Evolutionary conservation across 495 filamentous ascomycete genomes (phyloP).

Genomic region (Annulohypoxylon stygium): DNA sequence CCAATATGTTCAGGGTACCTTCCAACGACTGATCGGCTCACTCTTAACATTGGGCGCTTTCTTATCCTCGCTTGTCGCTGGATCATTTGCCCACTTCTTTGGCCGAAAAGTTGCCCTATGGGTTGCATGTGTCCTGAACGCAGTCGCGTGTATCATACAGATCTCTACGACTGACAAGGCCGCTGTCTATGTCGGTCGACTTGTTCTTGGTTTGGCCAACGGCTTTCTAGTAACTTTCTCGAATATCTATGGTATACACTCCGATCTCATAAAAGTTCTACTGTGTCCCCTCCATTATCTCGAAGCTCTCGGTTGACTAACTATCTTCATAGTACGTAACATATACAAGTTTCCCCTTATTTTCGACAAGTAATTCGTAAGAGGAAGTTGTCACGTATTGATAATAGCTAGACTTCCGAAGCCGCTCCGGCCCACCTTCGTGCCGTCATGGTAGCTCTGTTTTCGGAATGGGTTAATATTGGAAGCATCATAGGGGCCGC

Average conservation of each 20-base stretch:
- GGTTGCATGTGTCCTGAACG: slow-evolving; percentile 60
- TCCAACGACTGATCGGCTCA: slow-evolving; percentile 59
- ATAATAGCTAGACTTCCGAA: slow-evolving; percentile 47
- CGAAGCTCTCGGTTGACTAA: slow-evolving; percentile 10
- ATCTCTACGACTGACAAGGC: slow-evolving; percentile 59
- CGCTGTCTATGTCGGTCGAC: slow-evolving; percentile 63
- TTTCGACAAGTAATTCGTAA: background rate
- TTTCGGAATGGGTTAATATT: slow-evolving; percentile 59
- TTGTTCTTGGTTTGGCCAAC: slow-evolving; percentile 66
- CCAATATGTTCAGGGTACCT: slow-evolving; percentile 42
- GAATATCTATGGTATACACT: slow-evolving; percentile 59
- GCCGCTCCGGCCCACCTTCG: slow-evolving; percentile 55
- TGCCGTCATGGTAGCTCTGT: slow-evolving; percentile 62
- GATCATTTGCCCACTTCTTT: slow-evolving; percentile 58
- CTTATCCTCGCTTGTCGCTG: slow-evolving; percentile 53
- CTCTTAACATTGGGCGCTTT: slow-evolving; percentile 60
- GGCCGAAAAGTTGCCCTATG: slow-evolving; percentile 62
- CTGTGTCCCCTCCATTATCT: background rate
- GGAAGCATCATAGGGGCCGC: slow-evolving; percentile 68
- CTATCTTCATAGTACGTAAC: slow-evolving; percentile 23
- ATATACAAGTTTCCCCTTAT: background rate
- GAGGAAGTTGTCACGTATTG: slow-evolving; percentile 3
- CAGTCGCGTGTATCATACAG: slow-evolving; percentile 61
- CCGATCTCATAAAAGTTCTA: background rate
- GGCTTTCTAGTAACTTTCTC: slow-evolving; percentile 68